Evolutionary conservation across 352 stramenopile genomes (phyloP).

Genomic region (Phytophthora constricta): DNA sequence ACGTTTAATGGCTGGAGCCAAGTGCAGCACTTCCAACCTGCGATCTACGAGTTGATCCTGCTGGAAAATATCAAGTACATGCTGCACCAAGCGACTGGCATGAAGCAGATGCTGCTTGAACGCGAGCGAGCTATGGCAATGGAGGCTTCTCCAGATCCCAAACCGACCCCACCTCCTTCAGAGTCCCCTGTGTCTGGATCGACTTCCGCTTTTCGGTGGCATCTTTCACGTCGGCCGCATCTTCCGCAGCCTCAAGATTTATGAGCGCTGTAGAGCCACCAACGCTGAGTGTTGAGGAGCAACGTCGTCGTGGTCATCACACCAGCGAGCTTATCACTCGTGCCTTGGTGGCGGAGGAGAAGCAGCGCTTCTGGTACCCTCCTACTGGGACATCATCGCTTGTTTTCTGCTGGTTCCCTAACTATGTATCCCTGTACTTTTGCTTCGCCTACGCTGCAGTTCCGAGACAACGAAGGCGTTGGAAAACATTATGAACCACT

Average conservation of each 20-base stretch:
- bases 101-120: slow-evolving; percentile 65
- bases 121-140: slow-evolving; percentile 47
- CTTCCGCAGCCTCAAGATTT: slow-evolving; percentile 51
- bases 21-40: slow-evolving; percentile 52
- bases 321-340: slow-evolving; percentile 54
- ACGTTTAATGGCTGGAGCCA: slow-evolving; percentile 58
- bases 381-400: background rate
- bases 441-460: slow-evolving; percentile 21
- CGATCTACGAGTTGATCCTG: slow-evolving; percentile 72
- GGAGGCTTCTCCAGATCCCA: slow-evolving; percentile 21
- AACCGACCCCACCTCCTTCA: slow-evolving; percentile 16
- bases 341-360: slow-evolving; percentile 69
- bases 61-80: slow-evolving; percentile 76
- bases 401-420: background rate
- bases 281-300: slow-evolving; percentile 42
- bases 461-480: slow-evolving; percentile 46
- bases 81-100: slow-evolving; percentile 54
- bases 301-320: slow-evolving; percentile 49
- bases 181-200: slow-evolving; percentile 17
- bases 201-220: slow-evolving; percentile 32
- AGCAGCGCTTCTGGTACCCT: slow-evolving; percentile 63
- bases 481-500: slow-evolving; percentile 59
- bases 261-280: slow-evolving; percentile 43
- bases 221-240: slow-evolving; percentile 47
- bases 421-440: background rate